Evolutionary conservation across 164 flowering plant species (phyloP).

Genomic region (Magnolia kwangsiensis): DNA sequence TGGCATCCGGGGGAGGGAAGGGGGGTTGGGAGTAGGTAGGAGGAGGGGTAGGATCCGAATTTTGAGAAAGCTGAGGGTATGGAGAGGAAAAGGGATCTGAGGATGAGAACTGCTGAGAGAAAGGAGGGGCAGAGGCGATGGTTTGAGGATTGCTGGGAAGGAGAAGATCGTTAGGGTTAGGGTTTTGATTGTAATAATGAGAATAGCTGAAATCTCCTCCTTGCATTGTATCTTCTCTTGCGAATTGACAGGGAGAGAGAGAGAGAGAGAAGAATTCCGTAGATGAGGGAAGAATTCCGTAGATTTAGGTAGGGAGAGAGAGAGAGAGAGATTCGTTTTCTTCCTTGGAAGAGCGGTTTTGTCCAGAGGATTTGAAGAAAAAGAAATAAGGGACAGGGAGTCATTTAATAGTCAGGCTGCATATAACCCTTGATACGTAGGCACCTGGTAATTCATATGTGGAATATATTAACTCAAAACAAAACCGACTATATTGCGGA

Average conservation of each 20-base stretch:
- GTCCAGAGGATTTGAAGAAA: no score
- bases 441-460: no score
- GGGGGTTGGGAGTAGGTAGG: conserved; percentile 25
- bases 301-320: no score
- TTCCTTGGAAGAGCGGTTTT: no score
- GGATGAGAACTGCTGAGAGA: conserved; percentile 34
- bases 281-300: conserved; percentile 5
- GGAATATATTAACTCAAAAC: no score
- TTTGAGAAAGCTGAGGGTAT: conserved; percentile 4
- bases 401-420: no score
- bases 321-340: no score
- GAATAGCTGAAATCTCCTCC: conserved; percentile 21
- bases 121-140: conserved; percentile 47
- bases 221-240: conserved; percentile 15
- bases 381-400: no score
- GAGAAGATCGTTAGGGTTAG: conserved; percentile 5
- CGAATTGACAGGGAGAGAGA: no score
- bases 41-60: conserved; percentile 25
- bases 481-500: no score
- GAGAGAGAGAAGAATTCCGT: conserved; percentile 28
- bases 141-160: neutral
- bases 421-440: no score
- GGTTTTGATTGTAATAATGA: conserved; percentile 15
- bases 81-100: neutral
- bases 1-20: conserved; percentile 16